These are phyloP conservation scores for Aspergillus floridensis DNA, from an alignment of 2,329 filamentous ascomycete genomes.

Conservation along the genomic window DNA sequence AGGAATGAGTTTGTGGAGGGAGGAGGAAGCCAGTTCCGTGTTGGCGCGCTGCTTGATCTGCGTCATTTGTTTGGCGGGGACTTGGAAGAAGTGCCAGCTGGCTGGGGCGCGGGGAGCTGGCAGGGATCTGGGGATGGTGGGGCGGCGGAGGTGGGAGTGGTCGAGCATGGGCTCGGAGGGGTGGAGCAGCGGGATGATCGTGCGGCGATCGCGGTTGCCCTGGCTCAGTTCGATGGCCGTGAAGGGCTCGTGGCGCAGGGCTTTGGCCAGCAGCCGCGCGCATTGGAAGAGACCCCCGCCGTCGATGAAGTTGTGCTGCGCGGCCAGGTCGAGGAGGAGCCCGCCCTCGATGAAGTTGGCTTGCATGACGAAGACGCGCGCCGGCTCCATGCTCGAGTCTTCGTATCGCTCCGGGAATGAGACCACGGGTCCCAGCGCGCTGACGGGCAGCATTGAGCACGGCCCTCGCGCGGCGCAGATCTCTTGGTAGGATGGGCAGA, in stretches of 20 bases:
- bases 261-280: conserved; percentile 6
- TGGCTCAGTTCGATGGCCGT: background rate
- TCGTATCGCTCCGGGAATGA: conserved; percentile 24
- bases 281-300: conserved; percentile 7
- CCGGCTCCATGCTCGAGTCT: conserved; percentile 5
- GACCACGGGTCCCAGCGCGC: conserved; percentile 24
- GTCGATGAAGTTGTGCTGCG: conserved; percentile 20
- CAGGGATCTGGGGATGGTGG: background rate
- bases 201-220: conserved; percentile 11
- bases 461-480: conserved; percentile 15
- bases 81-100: background rate
- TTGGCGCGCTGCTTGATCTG: background rate
- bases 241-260: conserved; percentile 1
- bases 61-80: background rate
- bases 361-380: conserved; percentile 17
- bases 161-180: conserved; percentile 9
- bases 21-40: background rate
- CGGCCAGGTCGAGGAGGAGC: conserved; percentile 14
- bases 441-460: conserved; percentile 28
- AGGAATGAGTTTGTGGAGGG: background rate
- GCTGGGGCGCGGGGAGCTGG: background rate
- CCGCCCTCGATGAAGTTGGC: conserved; percentile 21
- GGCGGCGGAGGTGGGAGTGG: conserved; percentile 3
- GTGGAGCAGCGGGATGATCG: conserved; percentile 5
- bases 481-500: background rate